Conservation (phyloP, 1,284 basidiomycete genomes). For the Amylostereum areolatum region DNA sequence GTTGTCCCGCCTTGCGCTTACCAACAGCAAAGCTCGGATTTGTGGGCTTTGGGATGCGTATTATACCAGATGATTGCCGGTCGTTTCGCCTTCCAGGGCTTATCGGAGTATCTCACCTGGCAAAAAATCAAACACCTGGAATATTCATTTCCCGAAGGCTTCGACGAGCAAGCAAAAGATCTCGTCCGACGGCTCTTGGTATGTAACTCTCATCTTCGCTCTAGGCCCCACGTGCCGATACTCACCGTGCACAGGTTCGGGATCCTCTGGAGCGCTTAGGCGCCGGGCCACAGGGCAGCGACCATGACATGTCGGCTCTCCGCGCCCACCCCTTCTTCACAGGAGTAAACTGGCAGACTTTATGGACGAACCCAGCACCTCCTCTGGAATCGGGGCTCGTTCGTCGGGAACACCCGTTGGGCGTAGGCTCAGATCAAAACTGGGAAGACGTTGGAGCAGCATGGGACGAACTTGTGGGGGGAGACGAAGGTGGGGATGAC, state of each 20-base stretch:
- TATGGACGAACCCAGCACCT: constrained; percentile 71
- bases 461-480: constrained; percentile 46
- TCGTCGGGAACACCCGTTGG: constrained; percentile 34
- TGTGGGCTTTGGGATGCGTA: constrained; percentile 98
- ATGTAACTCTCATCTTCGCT: constrained; percentile 15
- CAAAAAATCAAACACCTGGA: constrained; percentile 74
- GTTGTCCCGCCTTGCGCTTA: constrained; percentile 18
- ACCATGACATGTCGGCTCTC: constrained; percentile 51
- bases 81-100: constrained; percentile 83
- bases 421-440: constrained; percentile 20
- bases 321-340: constrained; percentile 76
- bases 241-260: constrained; percentile 40
- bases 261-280: constrained; percentile 72
- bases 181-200: constrained; percentile 64
- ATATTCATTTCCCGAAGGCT: constrained; percentile 68
- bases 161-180: constrained; percentile 65
- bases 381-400: constrained; percentile 49
- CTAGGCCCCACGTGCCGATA: constrained; percentile 2
- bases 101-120: constrained; percentile 82
- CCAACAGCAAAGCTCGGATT: constrained; percentile 63
- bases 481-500: constrained; percentile 22
- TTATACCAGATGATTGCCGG: constrained; percentile 96
- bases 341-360: constrained; percentile 58
- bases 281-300: constrained; percentile 43
- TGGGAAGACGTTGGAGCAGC: constrained; percentile 47